phyloP scores from a whole-genome alignment of 73 alveolate species.

The Symbiodinium natans region DNA sequence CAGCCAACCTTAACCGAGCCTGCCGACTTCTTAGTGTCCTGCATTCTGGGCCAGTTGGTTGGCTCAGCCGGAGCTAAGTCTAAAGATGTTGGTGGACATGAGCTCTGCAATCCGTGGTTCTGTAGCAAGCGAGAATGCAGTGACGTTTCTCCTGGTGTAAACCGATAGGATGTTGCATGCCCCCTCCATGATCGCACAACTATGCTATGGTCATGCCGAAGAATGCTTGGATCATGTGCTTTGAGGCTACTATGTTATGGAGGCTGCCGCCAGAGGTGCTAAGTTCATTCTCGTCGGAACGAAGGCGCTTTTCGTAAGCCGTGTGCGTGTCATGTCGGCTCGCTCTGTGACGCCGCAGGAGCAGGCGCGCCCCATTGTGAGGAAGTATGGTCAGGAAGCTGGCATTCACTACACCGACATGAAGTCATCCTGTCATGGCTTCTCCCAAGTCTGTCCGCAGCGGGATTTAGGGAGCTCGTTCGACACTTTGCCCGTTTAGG shows the following conservation, averaged over 20 bases:
- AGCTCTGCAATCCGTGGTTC: too few species aligned
- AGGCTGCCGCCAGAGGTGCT: constrained; percentile 89
- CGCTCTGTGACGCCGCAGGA: constrained; percentile 12
- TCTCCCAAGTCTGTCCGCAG: too few species aligned
- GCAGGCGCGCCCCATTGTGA: constrained; percentile 64
- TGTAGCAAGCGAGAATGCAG: too few species aligned
- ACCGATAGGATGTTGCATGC: too few species aligned
- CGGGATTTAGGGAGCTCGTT: too few species aligned
- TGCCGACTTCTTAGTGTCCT: neutral
- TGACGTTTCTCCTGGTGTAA: too few species aligned
- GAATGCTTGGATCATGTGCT: neutral
- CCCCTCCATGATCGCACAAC: too few species aligned
- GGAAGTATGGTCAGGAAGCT: constrained; percentile 36
- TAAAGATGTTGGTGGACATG: too few species aligned
- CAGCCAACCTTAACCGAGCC: constrained; percentile 84
- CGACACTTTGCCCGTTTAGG: too few species aligned
- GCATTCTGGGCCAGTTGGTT: neutral
- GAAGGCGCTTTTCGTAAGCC: constrained; percentile 12
- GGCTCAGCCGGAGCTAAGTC: too few species aligned
- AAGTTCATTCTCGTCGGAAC: constrained; percentile 54
- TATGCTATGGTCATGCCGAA: too few species aligned
- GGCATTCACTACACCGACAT: constrained; percentile 49
- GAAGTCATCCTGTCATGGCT: neutral
- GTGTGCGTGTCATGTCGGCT: neutral
- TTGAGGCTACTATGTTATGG: constrained; percentile 60